Conservation (phyloP, 2,329 filamentous ascomycete species). For the Seiridium cupressi region DNA sequence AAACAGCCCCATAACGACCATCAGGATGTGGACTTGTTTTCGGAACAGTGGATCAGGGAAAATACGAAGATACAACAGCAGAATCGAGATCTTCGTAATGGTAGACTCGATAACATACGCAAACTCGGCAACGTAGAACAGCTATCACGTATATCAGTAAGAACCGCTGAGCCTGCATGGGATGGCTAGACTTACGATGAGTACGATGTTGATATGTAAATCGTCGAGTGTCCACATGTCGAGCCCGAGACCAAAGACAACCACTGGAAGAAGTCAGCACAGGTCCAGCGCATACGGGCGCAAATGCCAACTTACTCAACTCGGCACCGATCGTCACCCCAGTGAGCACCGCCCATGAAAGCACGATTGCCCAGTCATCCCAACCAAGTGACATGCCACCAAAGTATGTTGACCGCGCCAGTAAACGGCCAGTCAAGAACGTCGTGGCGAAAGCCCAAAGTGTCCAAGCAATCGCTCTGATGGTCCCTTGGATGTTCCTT, state of each 20-base stretch:
- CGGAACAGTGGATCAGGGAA: conserved; percentile 11
- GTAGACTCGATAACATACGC: conserved; percentile 12
- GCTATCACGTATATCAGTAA: not conserved
- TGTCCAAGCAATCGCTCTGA: conserved; percentile 14
- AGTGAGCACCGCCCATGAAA: conserved; percentile 16
- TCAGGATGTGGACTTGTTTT: conserved; percentile 9
- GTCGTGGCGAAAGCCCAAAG: conserved; percentile 13
- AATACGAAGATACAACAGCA: conserved; percentile 11
- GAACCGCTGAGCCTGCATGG: no score
- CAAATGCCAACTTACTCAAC: conserved; percentile 12
- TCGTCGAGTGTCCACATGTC: conserved; percentile 18
- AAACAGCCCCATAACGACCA: conserved; percentile 14
- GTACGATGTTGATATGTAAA: conserved; percentile 13
- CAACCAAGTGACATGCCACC: conserved; percentile 16
- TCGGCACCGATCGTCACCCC: conserved; percentile 17
- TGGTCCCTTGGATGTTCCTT: conserved; percentile 10
- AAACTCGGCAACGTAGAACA: conserved; percentile 12
- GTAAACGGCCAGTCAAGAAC: conserved; percentile 13
- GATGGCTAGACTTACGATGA: conserved; percentile 12
- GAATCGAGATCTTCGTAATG: conserved; percentile 11
- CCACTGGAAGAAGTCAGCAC: conserved; percentile 12
- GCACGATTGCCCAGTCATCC: conserved; percentile 21
- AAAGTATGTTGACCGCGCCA: conserved; percentile 14
- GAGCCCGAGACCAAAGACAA: conserved; percentile 17
- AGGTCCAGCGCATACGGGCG: not conserved